phyloP scores from a whole-genome alignment of 2,329 filamentous ascomycete species.

The Phyllosticta capitalensis region DNA sequence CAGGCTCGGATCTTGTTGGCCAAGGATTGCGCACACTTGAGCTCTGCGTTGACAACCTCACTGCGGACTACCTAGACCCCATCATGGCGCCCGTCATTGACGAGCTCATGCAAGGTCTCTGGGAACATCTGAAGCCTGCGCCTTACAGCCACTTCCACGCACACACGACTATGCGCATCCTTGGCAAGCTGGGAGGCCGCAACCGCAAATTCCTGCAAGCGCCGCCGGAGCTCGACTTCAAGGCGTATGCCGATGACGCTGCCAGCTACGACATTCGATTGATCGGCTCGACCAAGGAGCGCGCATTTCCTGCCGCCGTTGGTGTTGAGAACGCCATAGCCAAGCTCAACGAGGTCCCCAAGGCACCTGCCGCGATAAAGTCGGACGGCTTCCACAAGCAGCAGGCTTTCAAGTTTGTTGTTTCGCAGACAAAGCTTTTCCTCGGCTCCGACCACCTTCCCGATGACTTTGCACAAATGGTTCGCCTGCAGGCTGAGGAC shows the following conservation, averaged over 20 bases:
- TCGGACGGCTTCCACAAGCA: slow-evolving; percentile 85
- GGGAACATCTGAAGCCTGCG: slow-evolving; percentile 86
- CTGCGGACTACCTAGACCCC: slow-evolving; percentile 92
- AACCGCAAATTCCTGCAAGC: slow-evolving; percentile 94
- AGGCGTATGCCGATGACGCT: slow-evolving; percentile 76
- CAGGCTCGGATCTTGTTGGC: slow-evolving; percentile 85
- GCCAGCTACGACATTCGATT: slow-evolving; percentile 82
- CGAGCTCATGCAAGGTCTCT: slow-evolving; percentile 94
- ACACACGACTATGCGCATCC: slow-evolving; percentile 93
- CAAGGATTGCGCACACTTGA: slow-evolving; percentile 90
- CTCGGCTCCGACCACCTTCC: slow-evolving; percentile 81
- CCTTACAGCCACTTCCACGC: slow-evolving; percentile 97
- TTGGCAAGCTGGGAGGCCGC: slow-evolving; percentile 89
- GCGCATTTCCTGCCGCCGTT: slow-evolving; percentile 76
- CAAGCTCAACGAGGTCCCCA: slow-evolving; percentile 74
- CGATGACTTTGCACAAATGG: slow-evolving; percentile 74
- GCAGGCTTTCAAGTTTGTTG: slow-evolving; percentile 81
- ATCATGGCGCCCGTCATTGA: slow-evolving; percentile 99
- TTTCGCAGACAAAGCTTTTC: slow-evolving; percentile 79
- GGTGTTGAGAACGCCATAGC: slow-evolving; percentile 83
- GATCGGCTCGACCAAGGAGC: slow-evolving; percentile 79
- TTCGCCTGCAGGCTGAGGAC: slow-evolving; percentile 85
- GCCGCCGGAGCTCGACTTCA: slow-evolving; percentile 72
- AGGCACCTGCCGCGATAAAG: slow-evolving; percentile 49
- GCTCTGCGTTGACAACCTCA: slow-evolving; percentile 95